Conservation (phyloP, 306 rosid genomes). For the Medicago arabica region DNA sequence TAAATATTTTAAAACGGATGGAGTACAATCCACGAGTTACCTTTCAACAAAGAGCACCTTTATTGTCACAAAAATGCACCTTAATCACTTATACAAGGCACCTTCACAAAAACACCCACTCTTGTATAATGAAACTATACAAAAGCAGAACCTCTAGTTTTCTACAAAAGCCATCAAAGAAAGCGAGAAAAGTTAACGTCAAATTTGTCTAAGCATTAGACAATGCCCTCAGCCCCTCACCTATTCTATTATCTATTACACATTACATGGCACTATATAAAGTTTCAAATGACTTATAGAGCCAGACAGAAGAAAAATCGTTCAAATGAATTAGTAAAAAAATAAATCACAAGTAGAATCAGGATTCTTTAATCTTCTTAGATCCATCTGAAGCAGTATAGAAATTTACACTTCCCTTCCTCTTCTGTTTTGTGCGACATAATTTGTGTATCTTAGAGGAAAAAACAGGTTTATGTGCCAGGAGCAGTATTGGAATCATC, state of each 20-base stretch:
- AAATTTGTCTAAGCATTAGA: background rate
- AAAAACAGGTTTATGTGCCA: slow-evolving; percentile 34
- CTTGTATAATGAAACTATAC: slow-evolving; percentile 15
- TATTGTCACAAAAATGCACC: background rate
- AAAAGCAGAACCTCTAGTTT: background rate
- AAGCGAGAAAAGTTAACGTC: slow-evolving; percentile 11
- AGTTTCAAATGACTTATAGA: slow-evolving; percentile 19
- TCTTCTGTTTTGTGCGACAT: slow-evolving; percentile 14
- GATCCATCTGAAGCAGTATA: background rate
- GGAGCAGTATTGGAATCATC: slow-evolving; percentile 49
- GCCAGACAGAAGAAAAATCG: slow-evolving; percentile 39
- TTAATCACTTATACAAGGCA: background rate
- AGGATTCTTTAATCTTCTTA: background rate
- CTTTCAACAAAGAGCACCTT: background rate
- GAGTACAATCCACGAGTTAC: background rate
- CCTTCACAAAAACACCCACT: slow-evolving; percentile 7
- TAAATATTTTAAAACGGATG: too few relatives aligned
- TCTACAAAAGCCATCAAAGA: slow-evolving; percentile 15
- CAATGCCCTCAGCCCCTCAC: slow-evolving; percentile 2
- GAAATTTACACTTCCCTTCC: slow-evolving; percentile 30
- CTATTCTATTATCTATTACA: background rate
- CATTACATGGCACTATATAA: slow-evolving; percentile 1
- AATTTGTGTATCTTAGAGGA: slow-evolving; percentile 19
- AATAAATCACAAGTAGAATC: slow-evolving; percentile 24
- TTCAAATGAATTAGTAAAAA: slow-evolving; percentile 28